phyloP scores from a whole-genome alignment of 2,329 filamentous ascomycete genomes.

The Phialophora macrospora region DNA sequence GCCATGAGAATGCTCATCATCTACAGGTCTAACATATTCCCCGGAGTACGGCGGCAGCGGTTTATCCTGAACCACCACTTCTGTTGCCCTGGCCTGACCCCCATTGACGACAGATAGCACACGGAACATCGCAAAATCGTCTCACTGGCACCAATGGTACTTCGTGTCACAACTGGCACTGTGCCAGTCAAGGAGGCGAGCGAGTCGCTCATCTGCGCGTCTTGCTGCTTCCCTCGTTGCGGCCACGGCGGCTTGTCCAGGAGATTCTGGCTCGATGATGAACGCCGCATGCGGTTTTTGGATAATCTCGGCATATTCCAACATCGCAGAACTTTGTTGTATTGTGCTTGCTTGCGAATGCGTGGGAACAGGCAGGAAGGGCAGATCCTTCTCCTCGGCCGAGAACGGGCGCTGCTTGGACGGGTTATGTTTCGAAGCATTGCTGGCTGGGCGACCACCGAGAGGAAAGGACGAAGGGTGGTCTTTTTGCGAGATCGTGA shows the following conservation, averaged over 20 bases:
- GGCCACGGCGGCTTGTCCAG: background rate
- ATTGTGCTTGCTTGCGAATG: background rate
- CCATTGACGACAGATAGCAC: background rate
- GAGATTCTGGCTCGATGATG: background rate
- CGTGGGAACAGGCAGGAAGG: background rate
- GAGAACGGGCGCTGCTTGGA: background rate
- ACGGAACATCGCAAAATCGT: background rate
- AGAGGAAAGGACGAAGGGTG: background rate
- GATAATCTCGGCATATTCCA: background rate
- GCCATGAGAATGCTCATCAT: background rate
- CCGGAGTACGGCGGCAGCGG: background rate
- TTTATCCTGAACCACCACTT: background rate
- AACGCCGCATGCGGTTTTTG: background rate
- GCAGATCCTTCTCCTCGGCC: constrained; percentile 4
- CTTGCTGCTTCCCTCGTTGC: background rate
- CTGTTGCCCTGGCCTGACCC: background rate
- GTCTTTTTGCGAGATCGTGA: background rate
- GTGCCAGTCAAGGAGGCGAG: background rate
- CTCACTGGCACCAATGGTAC: background rate
- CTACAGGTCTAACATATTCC: background rate
- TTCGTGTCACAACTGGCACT: background rate
- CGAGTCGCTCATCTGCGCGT: background rate
- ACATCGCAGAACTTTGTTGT: background rate
- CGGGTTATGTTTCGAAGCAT: background rate
- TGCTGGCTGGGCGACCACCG: background rate